Evolutionary conservation across 805 yeast genomes (phyloP), one percentile per base, ranked within the genome.

Genomic region (Torulaspora gathmanii): DNA sequence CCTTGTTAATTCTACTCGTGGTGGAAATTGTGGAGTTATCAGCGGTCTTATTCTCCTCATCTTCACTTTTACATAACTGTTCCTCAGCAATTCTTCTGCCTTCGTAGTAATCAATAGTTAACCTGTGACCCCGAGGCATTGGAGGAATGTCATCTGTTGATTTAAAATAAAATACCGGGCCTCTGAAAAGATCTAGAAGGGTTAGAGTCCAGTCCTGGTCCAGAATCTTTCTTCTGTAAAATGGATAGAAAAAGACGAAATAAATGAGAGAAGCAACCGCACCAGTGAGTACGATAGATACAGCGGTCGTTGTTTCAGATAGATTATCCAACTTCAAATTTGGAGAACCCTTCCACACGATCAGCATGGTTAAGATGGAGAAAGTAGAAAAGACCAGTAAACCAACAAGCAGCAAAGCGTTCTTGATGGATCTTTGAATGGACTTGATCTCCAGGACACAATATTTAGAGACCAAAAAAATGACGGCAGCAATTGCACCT

Each of bases 271-370:
- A 53, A 6, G 85, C 83, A 49, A 73, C 82, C 29, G 65, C 80
- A 51, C 79, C 88, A 44, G 77, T 82, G 44, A 88, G 86, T 44
- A 83, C 65, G 49, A 82, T 77, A 25, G 86, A 70, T 8, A 80
- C 85, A 37, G 68, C 71, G 33, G 76, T 76, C 9, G 82, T 74
- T 25, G 76, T 75, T 4, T 70, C 56, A 1, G 81, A 69, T 42
- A 83, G 69, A 6, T 77, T 58, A 51, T 77, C 70, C 57, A 84
- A 70, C 22, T 78, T 67, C 55, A 83, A 73, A 52, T 74, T 74
- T 56, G 90, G 88, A 44, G 90, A 82, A 56, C 89, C 90, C 63
- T 84, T 83, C 86, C 86, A 82, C 30, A 81, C 86, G 60, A 84
- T 79, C 64, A 83, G 73, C 85, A 85, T 82, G 47, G 89, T 81